These are phyloP conservation scores for Mariannaea sp. DNA, from an alignment of 2,329 filamentous ascomycete genomes.

Conservation along the genomic window DNA sequence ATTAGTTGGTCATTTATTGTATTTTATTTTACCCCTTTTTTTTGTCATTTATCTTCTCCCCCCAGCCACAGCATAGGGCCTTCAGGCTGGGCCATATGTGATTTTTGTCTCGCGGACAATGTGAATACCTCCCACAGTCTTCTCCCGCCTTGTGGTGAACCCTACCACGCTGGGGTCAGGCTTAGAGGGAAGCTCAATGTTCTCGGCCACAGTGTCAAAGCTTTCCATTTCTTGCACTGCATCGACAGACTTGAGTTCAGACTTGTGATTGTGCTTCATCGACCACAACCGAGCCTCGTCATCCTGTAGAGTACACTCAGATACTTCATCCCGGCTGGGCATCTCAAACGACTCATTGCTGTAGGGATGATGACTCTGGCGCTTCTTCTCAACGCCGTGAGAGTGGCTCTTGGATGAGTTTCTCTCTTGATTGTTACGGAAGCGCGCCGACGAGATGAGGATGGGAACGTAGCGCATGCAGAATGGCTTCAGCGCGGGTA, in stretches of 20 bases:
- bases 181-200: slow-evolving; percentile 9
- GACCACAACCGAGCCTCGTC: slow-evolving; percentile 35
- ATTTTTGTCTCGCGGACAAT: slow-evolving; percentile 35
- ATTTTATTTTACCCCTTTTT: background rate
- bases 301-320: slow-evolving; percentile 24
- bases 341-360: slow-evolving; percentile 34
- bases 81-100: slow-evolving; percentile 26
- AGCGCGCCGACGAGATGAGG: slow-evolving; percentile 29
- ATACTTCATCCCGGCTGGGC: slow-evolving; percentile 26
- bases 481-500: slow-evolving; percentile 56
- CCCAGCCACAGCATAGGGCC: background rate
- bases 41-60: background rate
- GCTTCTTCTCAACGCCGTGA: slow-evolving; percentile 25
- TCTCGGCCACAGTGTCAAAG: slow-evolving; percentile 27
- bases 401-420: slow-evolving; percentile 20
- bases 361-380: slow-evolving; percentile 22
- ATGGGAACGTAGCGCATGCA: slow-evolving; percentile 44
- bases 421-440: slow-evolving; percentile 32
- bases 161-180: slow-evolving; percentile 29
- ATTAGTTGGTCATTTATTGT: background rate
- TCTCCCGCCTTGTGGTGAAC: slow-evolving; percentile 24
- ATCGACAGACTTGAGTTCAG: slow-evolving; percentile 16
- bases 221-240: slow-evolving; percentile 31
- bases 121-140: slow-evolving; percentile 30
- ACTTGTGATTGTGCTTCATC: slow-evolving; percentile 11